Percentiles rank a stretch among this genome's conserved stretches.
Conservation (phyloP, 495 filamentous ascomycete genomes). For the Xylaria castorea region DNA sequence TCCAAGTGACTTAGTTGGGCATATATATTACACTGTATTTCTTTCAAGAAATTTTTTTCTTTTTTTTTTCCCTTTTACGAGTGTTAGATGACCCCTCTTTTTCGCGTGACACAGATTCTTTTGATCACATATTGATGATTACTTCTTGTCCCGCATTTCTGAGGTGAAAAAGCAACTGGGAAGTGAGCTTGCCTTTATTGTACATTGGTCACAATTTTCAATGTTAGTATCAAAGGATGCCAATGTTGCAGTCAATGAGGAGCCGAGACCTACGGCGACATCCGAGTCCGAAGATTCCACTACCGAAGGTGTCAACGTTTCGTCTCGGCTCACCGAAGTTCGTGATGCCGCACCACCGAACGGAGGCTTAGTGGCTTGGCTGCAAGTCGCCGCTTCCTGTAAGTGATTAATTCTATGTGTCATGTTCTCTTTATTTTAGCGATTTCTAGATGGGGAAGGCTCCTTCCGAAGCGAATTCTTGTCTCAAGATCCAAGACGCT, state of each 20-base stretch:
- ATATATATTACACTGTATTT: not conserved
- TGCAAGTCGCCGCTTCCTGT: conserved; percentile 37
- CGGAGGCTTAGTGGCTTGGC: conserved; percentile 41
- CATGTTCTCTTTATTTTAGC: not conserved
- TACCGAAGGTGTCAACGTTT: not conserved
- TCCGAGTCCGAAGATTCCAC: conserved; percentile 8
- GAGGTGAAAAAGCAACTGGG: not conserved
- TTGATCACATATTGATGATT: not conserved
- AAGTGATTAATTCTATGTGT: not conserved
- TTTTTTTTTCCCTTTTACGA: too few relatives aligned
- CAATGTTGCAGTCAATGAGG: not conserved
- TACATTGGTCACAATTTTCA: not conserved
- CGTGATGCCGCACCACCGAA: conserved; percentile 29
- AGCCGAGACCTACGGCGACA: not conserved
- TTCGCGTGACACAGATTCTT: not conserved
- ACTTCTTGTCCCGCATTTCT: too few relatives aligned
- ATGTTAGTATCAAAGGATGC: conserved; percentile 5
- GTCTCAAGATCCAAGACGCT: not conserved
- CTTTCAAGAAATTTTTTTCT: not conserved
- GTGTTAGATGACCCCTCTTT: not conserved
- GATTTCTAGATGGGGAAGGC: not conserved
- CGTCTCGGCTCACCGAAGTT: conserved; percentile 4
- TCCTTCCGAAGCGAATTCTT: not conserved
- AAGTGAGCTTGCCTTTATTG: not conserved
- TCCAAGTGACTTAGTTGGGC: not conserved